A percentile compares a stretch with the other conserved stretches of the same genome.
Evolutionary conservation across 129 eudicot species (phyloP).

Genomic region (Flaveria brownii): DNA sequence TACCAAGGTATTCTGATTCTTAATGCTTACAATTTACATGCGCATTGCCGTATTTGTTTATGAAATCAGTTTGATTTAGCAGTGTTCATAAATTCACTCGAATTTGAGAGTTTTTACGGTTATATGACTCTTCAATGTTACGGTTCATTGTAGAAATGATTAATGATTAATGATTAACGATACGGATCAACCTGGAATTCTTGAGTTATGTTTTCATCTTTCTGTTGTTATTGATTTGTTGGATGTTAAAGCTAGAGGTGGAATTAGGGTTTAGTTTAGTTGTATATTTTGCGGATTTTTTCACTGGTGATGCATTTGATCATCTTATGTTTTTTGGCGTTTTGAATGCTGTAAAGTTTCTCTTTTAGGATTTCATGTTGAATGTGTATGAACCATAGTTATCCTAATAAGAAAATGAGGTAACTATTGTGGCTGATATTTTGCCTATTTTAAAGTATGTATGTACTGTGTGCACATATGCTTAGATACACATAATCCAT

Average conservation of each 20-base stretch:
- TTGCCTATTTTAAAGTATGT: not conserved
- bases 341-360: not conserved
- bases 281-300: not conserved
- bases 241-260: not conserved
- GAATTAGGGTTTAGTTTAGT: conserved; percentile 9
- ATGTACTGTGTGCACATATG: not conserved
- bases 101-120: not conserved
- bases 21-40: not conserved
- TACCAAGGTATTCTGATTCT: not conserved
- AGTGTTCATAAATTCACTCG: not conserved
- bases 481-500: not conserved
- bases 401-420: not conserved
- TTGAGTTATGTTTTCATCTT: not conserved
- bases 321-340: not conserved
- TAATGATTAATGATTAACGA: conserved; percentile 6
- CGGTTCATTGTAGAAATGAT: not conserved
- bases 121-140: not conserved
- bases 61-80: not conserved
- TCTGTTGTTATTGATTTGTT: not conserved
- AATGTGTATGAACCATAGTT: not conserved
- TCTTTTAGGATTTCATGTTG: not conserved
- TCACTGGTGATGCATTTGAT: not conserved
- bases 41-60: not conserved
- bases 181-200: not conserved
- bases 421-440: not conserved